Conservation (phyloP, 2,329 filamentous ascomycete genomes). For the Pseudogymnoascus sp. region DNA sequence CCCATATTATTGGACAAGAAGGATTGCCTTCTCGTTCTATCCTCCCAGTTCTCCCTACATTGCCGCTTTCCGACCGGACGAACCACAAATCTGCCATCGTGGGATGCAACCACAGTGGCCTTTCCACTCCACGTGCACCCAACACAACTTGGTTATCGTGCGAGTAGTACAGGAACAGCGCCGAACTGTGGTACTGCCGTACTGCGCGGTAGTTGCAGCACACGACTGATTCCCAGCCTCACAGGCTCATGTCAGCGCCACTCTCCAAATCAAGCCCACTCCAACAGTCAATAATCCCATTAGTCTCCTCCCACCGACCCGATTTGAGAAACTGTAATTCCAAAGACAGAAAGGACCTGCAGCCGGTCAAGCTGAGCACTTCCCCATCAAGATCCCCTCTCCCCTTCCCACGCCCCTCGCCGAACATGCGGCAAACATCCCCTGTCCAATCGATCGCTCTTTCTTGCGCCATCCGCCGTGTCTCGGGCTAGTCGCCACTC, state of each 20-base stretch:
- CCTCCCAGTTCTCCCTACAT: neutral
- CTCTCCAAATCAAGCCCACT: neutral
- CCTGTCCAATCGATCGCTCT: conserved; percentile 2
- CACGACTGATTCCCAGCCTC: neutral
- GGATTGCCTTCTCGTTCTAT: too few species aligned
- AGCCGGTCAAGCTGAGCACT: neutral
- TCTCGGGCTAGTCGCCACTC: conserved; percentile 1
- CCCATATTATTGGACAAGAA: conserved; percentile 5
- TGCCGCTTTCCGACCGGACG: neutral
- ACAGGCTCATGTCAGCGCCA: neutral
- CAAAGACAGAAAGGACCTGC: neutral
- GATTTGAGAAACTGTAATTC: conserved; percentile 4
- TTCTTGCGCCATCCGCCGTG: neutral
- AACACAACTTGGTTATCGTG: neutral
- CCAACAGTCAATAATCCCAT: neutral
- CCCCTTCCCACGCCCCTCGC: neutral
- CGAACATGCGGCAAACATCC: too few species aligned
- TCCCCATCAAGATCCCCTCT: conserved; percentile 2
- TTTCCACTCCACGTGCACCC: neutral
- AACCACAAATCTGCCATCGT: neutral
- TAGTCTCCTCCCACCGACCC: neutral
- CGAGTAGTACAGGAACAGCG: neutral
- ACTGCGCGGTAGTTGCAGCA: neutral
- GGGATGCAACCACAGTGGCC: neutral
- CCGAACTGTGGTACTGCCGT: neutral